Evolutionary conservation across 495 filamentous ascomycete genomes (phyloP).

Genomic region (Hypoxylon rickii): DNA sequence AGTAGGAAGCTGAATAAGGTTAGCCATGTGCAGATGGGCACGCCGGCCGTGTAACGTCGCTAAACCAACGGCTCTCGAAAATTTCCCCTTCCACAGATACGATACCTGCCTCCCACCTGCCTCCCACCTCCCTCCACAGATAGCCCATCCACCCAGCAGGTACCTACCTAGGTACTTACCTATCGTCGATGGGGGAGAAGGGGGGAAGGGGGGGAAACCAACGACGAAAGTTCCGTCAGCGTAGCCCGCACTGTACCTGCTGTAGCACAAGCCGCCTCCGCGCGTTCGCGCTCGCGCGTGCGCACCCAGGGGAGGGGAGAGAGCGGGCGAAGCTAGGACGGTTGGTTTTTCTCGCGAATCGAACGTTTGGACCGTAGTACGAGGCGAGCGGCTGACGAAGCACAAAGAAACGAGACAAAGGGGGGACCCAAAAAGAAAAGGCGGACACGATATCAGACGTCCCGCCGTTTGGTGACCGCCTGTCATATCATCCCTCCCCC

Average conservation of each 20-base stretch:
- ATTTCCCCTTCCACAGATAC: no score
- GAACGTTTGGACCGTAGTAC: conserved; percentile 10
- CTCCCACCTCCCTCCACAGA: no score
- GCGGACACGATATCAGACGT: background rate
- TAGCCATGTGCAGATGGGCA: conserved; percentile 31
- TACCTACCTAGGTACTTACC: no score
- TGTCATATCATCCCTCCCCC: no score
- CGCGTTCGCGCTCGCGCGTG: no score
- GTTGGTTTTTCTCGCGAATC: no score
- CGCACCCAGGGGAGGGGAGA: no score
- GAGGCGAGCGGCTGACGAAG: conserved; percentile 9
- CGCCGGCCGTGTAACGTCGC: background rate
- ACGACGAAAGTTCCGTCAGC: background rate
- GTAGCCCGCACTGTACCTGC: conserved; percentile 2
- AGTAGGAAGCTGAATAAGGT: conserved; percentile 28
- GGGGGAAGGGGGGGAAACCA: background rate
- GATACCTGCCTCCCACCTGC: no score
- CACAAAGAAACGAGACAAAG: background rate
- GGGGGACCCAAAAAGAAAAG: background rate
- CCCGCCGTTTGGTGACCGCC: background rate
- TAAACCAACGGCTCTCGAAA: no score
- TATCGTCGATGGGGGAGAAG: no score
- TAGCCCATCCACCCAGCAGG: no score
- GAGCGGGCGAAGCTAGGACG: no score
- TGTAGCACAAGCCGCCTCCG: background rate